phyloP scores from a whole-genome alignment of 2,329 filamentous ascomycete species.

The Rosellinia necatrix region DNA sequence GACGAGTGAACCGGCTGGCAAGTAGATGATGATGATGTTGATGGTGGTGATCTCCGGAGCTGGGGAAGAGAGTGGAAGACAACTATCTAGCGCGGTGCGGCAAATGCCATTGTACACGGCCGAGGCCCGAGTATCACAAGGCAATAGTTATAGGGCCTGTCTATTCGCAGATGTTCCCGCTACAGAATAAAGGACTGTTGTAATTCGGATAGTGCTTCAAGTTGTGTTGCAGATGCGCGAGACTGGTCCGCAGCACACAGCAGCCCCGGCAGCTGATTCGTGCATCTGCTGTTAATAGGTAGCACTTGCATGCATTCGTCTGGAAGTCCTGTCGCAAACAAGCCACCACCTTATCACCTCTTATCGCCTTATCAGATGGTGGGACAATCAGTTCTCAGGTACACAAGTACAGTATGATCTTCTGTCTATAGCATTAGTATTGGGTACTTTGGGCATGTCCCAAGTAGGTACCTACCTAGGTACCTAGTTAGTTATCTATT shows the following conservation, averaged over 20 bases:
- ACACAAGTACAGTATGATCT: no score
- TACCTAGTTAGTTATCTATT: no score
- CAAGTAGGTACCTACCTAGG: no score
- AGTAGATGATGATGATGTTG: neutral
- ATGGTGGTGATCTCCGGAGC: no score
- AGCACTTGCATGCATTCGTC: no score
- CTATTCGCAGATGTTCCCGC: neutral
- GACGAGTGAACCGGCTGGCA: neutral
- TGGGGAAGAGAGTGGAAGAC: no score
- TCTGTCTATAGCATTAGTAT: no score
- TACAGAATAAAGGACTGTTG: neutral
- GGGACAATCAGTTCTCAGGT: neutral
- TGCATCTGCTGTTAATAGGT: no score
- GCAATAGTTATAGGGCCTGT: neutral
- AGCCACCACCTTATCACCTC: neutral
- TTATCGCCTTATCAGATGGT: conserved; percentile 9
- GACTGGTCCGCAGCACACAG: neutral
- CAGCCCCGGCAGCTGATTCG: conserved; percentile 7
- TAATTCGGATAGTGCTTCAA: neutral
- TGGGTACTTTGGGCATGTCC: no score
- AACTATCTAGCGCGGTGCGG: no score
- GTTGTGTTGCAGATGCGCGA: conserved; percentile 3
- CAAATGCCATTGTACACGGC: conserved; percentile 1
- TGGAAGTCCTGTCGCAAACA: neutral
- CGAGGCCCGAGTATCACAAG: neutral